Evolutionary conservation across 495 filamentous ascomycete genomes (phyloP).

Genomic region (Jackrogersella multiformis): DNA sequence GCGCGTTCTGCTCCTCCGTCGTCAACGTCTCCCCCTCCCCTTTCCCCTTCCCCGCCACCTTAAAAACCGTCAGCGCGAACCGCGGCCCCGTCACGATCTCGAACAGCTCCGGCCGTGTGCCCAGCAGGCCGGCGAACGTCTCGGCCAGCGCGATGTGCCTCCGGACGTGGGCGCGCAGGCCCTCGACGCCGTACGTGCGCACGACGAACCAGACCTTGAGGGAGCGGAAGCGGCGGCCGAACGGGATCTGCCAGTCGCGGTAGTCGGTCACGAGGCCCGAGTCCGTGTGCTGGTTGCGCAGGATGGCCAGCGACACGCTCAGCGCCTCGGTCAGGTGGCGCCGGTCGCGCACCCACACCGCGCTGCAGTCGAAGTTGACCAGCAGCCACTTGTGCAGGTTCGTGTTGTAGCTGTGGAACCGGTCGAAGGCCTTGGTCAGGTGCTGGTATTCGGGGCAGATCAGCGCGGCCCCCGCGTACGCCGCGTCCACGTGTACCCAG

Average conservation of each 20-base stretch:
- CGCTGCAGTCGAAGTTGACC: constrained; percentile 92
- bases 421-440: constrained; percentile 66
- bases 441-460: constrained; percentile 83
- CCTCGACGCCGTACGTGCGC: constrained; percentile 81
- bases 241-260: constrained; percentile 97
- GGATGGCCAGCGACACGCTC: constrained; percentile 79
- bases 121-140: constrained; percentile 68
- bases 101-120: constrained; percentile 74
- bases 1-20: constrained; percentile 59
- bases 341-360: constrained; percentile 79
- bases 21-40: too few relatives aligned
- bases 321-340: constrained; percentile 79
- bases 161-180: constrained; percentile 77
- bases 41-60: constrained; percentile 47
- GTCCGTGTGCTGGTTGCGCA: constrained; percentile 81
- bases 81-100: constrained; percentile 76
- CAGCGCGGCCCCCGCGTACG: constrained; percentile 88
- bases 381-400: constrained; percentile 99
- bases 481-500: constrained; percentile 98
- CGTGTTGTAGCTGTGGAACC: constrained; percentile 88
- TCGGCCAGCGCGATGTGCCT: constrained; percentile 74
- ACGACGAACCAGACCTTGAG: constrained; percentile 98
- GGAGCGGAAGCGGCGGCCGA: constrained; percentile 89
- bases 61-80: constrained; percentile 85
- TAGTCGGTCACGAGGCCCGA: constrained; percentile 93